A percentile compares a stretch with the other conserved stretches of the same genome.
Conservation (phyloP, 2,329 filamentous ascomycete genomes). For the Exserohilum rostratum region DNA sequence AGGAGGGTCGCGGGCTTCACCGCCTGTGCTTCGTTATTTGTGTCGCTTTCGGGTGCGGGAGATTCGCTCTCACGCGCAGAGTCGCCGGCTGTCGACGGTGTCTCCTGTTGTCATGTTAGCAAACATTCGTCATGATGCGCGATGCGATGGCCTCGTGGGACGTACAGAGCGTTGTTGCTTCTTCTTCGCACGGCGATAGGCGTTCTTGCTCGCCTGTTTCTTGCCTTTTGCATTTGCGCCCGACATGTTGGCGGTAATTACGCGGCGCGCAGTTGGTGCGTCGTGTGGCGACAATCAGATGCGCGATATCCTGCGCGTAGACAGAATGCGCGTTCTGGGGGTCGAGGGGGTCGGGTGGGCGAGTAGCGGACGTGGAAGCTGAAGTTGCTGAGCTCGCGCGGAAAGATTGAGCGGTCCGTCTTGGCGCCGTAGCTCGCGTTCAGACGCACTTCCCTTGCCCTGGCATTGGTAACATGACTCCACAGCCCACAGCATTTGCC, state of each 20-base stretch:
- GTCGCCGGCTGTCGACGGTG: constrained; percentile 39
- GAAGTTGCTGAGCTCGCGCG: constrained; percentile 14
- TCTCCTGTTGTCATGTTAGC: constrained; percentile 42
- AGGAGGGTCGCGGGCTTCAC: constrained; percentile 56
- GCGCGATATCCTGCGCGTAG: background rate
- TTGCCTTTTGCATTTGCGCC: constrained; percentile 35
- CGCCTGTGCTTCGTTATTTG: constrained; percentile 44
- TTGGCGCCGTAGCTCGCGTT: constrained; percentile 6
- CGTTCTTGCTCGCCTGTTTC: constrained; percentile 87
- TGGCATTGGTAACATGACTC: background rate
- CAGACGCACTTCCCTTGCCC: background rate
- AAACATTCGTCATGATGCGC: constrained; percentile 3
- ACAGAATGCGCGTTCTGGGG: constrained; percentile 3
- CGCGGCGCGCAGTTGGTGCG: constrained; percentile 14
- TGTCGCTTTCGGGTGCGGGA: constrained; percentile 40
- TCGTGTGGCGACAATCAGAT: background rate
- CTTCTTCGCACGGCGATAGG: constrained; percentile 90
- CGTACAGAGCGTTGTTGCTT: constrained; percentile 79
- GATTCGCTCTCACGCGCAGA: constrained; percentile 48
- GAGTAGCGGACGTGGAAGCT: constrained; percentile 1
- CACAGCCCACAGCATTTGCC: background rate
- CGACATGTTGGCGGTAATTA: constrained; percentile 30
- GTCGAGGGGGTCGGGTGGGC: constrained; percentile 1
- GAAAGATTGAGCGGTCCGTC: constrained; percentile 15
- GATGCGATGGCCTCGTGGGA: background rate